These are phyloP conservation scores for Gastrolobium bilobum DNA, from an alignment of 306 rosid species.

Conservation along the genomic window DNA sequence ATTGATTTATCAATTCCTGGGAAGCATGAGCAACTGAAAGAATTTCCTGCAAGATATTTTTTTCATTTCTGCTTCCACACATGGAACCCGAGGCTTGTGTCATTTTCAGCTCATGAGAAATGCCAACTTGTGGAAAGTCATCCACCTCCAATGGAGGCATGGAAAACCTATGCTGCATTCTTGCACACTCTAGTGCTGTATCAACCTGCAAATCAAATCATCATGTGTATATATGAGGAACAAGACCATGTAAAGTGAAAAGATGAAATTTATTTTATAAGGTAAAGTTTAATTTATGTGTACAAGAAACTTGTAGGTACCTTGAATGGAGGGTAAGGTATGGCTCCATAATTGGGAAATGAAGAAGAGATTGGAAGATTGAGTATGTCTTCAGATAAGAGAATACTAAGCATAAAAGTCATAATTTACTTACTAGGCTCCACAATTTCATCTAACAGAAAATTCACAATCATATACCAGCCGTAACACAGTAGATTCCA, in stretches of 20 bases:
- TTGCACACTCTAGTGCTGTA: slow-evolving; percentile 92
- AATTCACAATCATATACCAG: too few species aligned
- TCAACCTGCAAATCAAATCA: slow-evolving; percentile 67
- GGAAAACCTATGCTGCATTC: slow-evolving; percentile 88
- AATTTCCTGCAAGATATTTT: slow-evolving; percentile 87
- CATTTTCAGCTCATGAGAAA: slow-evolving; percentile 58
- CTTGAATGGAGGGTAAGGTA: slow-evolving; percentile 88
- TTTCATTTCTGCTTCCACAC: slow-evolving; percentile 52
- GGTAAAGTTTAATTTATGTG: background rate
- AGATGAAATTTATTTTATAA: background rate
- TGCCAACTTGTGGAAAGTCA: slow-evolving; percentile 70
- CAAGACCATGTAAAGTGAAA: background rate
- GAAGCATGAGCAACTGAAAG: slow-evolving; percentile 95
- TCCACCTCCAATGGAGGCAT: slow-evolving; percentile 82
- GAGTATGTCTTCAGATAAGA: slow-evolving; percentile 60
- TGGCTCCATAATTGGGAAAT: slow-evolving; percentile 61
- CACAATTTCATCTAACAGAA: too few species aligned
- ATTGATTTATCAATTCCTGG: slow-evolving; percentile 70
- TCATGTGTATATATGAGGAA: background rate
- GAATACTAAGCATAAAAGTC: too few species aligned
- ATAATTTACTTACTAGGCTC: too few species aligned
- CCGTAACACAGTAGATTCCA: too few species aligned
- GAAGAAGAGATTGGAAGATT: slow-evolving; percentile 57
- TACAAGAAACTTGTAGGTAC: slow-evolving; percentile 45
- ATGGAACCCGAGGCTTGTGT: slow-evolving; percentile 52